Conservation (phyloP, 140 eudicot species). For the Senecio squalidus region DNA sequence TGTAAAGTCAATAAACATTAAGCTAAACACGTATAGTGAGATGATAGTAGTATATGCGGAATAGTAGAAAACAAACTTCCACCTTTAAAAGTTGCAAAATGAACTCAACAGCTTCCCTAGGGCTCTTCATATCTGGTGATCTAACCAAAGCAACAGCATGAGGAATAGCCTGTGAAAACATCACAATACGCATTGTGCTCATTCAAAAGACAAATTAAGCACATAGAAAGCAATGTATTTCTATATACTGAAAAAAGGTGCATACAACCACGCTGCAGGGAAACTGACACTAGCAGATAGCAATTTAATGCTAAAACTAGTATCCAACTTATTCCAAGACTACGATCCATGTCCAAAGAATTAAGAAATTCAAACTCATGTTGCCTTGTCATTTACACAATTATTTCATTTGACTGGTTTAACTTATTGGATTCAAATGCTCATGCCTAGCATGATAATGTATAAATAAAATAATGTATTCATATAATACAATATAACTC, state of each 20-base stretch:
- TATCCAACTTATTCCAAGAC: no score
- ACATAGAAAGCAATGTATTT: not conserved
- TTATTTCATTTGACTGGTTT: not conserved
- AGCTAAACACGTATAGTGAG: not conserved
- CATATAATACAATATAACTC: not conserved
- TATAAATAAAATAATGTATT: no score
- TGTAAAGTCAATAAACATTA: conserved; percentile 17
- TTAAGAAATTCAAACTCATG: not conserved
- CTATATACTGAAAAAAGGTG: not conserved
- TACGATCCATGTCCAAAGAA: not conserved
- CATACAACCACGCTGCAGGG: conserved; percentile 4
- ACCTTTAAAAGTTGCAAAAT: conserved; percentile 91
- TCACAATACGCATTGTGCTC: not conserved
- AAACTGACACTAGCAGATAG: not conserved
- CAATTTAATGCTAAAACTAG: conserved; percentile 1
- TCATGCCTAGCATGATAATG: not conserved
- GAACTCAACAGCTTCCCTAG: conserved; percentile 96
- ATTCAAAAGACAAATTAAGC: conserved; percentile 6
- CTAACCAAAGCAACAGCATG: conserved; percentile 86
- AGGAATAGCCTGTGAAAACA: conserved; percentile 73
- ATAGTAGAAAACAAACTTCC: not conserved
- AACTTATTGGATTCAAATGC: not conserved
- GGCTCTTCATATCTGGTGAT: conserved; percentile 74
- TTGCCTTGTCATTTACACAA: not conserved
- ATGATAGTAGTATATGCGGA: conserved; percentile 1